Percentiles rank a stretch among this genome's conserved stretches.
phyloP scores from a whole-genome alignment of 2,329 filamentous ascomycete species.

The Ascochyta lentis region DNA sequence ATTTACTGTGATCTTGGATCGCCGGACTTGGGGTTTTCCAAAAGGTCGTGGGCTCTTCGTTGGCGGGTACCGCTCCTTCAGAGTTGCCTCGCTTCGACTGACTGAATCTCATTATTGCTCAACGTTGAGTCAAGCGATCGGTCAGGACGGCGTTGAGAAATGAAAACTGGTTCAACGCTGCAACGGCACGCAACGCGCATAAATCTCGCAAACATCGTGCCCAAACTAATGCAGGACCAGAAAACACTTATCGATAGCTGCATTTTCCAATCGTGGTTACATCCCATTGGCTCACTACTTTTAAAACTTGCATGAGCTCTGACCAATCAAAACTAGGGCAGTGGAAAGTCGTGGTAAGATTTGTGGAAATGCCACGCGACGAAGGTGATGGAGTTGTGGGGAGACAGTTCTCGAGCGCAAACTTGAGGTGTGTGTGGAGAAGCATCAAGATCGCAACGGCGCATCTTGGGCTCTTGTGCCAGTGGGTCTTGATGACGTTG shows the following conservation, averaged over 20 bases:
- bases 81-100: neutral
- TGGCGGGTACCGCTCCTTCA: too few species aligned
- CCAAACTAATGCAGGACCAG: constrained; percentile 24
- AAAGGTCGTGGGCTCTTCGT: too few species aligned
- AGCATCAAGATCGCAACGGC: constrained; percentile 8
- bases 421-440: constrained; percentile 16
- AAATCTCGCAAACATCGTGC: neutral
- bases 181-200: neutral
- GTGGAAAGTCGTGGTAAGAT: constrained; percentile 7
- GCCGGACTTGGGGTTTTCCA: too few species aligned
- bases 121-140: constrained; percentile 5
- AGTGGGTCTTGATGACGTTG: constrained; percentile 14
- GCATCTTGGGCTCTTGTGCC: constrained; percentile 4
- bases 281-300: neutral
- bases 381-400: constrained; percentile 17
- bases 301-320: neutral
- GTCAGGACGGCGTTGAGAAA: constrained; percentile 17
- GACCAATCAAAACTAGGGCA: neutral
- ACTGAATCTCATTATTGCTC: neutral
- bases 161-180: constrained; percentile 17
- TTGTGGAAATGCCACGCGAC: constrained; percentile 11
- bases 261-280: constrained; percentile 1
- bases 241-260: constrained; percentile 25
- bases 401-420: constrained; percentile 24
- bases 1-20: neutral